phyloP scores from a whole-genome alignment of 768 basidiomycete genomes.

The Postia placenta region DNA sequence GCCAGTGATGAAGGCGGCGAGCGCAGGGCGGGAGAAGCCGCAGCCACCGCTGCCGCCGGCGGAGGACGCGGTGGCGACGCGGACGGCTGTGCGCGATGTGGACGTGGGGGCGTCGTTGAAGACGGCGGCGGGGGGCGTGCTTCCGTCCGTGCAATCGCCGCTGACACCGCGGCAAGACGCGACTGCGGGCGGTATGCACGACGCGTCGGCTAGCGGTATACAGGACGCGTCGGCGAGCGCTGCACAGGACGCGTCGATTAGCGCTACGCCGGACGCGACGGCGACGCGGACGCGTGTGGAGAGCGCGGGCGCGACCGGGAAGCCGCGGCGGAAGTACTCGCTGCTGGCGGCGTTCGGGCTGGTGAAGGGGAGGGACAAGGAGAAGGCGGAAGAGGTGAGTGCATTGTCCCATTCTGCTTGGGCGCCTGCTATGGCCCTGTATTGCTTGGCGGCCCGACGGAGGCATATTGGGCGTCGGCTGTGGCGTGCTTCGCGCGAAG shows the following conservation, averaged over 20 bases:
- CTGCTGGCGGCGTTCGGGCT: constrained; percentile 20
- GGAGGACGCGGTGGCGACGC: not conserved
- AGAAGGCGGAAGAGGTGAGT: not conserved
- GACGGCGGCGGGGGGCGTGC: not conserved
- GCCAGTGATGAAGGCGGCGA: not conserved
- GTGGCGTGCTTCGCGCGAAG: no score
- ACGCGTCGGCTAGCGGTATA: not conserved
- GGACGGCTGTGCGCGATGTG: no score
- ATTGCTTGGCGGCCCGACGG: no score
- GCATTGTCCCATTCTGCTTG: not conserved
- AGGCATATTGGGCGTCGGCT: no score
- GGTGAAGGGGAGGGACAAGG: constrained; percentile 5
- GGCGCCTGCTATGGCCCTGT: no score
- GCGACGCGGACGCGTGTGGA: no score
- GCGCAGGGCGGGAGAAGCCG: not conserved
- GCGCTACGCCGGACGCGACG: not conserved
- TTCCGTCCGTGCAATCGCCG: not conserved
- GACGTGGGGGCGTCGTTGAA: not conserved
- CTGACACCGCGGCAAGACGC: not conserved
- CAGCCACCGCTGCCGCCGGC: not conserved
- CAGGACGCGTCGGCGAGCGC: no score
- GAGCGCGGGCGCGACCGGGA: not conserved
- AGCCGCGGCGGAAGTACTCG: constrained; percentile 20
- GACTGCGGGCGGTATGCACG: no score
- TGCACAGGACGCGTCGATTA: not conserved